Evolutionary conservation across 495 filamentous ascomycete species (phyloP), one percentile per base, ranked within the genome.

Genomic region (Choiromyces venosus): DNA sequence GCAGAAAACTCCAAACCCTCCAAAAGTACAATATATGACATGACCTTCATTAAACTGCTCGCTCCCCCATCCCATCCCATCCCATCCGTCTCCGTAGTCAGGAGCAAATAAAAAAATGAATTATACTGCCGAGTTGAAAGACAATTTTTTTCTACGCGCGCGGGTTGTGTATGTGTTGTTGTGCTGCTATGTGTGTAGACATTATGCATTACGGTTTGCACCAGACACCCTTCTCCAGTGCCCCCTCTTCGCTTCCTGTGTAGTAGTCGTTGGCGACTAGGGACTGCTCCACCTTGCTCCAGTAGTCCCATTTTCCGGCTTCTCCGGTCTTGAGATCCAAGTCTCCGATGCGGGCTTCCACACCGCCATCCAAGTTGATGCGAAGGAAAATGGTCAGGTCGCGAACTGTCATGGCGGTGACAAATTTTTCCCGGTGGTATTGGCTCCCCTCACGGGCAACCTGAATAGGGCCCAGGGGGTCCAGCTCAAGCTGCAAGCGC

Each of bases 311-410:
- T 82, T 96, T 97, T 10, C 85, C 86, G 18, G 86, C 88, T 6
- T 84, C 84, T 19, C 86, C 83, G n/a, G 88, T 89, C 84, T 99
- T 99, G 77, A 92, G 85, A 81, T 99, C 95, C 64, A 97, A 84
- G 82, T 99, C 95, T 0, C 90, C 94, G 2, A 99, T 83, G 67
- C 90, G 88, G 46, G 92, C 90, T 79, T 94, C 90, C 0, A 95
- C 86, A 1, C 81, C 77, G 0, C 71, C 76, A 73, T 80, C 78
- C 52, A 76, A 33, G 69, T 83, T 83, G 76, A 92, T 86, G 83
- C 87, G 88, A 66, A 96, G 81, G 81, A 91, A 97, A 73, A 95
- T 85, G 0, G 92, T 93, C 81, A 93, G 94, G 82, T 99, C 94
- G 67, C 94, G 84, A 68, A 97, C 76, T 35, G 94, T 96, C 94